Evolutionary conservation across 2,329 filamentous ascomycete genomes (phyloP), one percentile per base, ranked within the genome.

Genomic region (Aspergillus ochraceoroseus): DNA sequence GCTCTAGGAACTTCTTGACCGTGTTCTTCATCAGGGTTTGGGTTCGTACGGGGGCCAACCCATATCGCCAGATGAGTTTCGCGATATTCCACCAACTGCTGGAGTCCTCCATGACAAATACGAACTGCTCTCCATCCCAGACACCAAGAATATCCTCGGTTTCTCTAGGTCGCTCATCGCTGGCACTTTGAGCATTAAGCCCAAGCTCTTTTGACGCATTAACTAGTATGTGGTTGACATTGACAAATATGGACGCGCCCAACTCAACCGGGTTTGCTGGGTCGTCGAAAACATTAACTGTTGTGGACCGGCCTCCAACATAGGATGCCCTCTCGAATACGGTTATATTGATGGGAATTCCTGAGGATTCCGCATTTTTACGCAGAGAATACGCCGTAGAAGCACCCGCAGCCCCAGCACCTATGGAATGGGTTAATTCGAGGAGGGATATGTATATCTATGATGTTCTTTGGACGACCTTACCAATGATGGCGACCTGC

Each of bases 161-260:
- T 26, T 68, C 67, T 8, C 60, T 60, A 3, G 70, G 64, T 9
- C 74, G 75, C 12, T 72, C 68, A 22, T 74, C 67, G 5, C 67
- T 61, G 20, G 67, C 63, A 12, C 71, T 66, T n/a, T 62, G 67
- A 2, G 79, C 67, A 0, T 70, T 67, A 3, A 98, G 77, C n/a
- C 78, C 78, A 58, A 95, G 88, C 9, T 77, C 73, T 20, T 75
- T 66, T 5, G 78, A 80, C 1, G 88, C 84, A 39, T 85, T 81
- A 54, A 82, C 78, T 26, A 98, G 75, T 55, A 94, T 95, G 26
- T 80, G 71, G 58, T 96, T 98, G 29, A 84, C 77, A 33, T 83
- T 64, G 30, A 96, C 86, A 59, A 96, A 98, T 54, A 96, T 95
- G 46, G 84, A 90, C 7, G 85, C 92, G 11, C 92, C 92, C 1